Conservation (phyloP, 164 flowering plant genomes). For the Aristolochia californica region DNA sequence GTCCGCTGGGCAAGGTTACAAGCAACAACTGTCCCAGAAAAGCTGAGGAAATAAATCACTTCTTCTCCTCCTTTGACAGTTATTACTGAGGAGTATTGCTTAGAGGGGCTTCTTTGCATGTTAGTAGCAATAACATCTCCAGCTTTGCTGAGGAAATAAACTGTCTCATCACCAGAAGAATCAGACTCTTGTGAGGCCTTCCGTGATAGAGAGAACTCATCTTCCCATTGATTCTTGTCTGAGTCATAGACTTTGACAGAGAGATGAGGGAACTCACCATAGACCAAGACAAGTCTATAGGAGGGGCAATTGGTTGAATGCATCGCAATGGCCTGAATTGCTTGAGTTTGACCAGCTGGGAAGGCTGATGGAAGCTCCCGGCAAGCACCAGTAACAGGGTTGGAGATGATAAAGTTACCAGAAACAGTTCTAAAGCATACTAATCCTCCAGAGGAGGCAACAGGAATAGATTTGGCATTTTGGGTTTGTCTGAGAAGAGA, state of each 20-base stretch:
- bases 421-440: constrained; percentile 33
- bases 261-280: constrained; percentile 39
- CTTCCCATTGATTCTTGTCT: constrained; percentile 25
- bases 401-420: constrained; percentile 34
- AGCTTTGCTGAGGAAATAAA: constrained; percentile 50
- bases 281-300: constrained; percentile 39
- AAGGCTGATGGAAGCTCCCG: constrained; percentile 24
- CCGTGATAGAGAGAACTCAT: constrained; percentile 11
- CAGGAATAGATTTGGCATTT: constrained; percentile 33
- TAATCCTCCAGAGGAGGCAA: constrained; percentile 55
- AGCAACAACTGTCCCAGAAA: constrained; percentile 40
- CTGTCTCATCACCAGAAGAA: constrained; percentile 22
- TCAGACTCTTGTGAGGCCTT: constrained; percentile 10
- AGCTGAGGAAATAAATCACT: constrained; percentile 45
- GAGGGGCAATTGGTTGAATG: constrained; percentile 14
- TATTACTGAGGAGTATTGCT: constrained; percentile 53
- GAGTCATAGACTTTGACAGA: constrained; percentile 32
- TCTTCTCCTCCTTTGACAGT: constrained; percentile 31
- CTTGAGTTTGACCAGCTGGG: constrained; percentile 2
- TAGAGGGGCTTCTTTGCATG: constrained; percentile 58
- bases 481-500: constrained; percentile 10
- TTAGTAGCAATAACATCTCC: constrained; percentile 56
- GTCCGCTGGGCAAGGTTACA: constrained; percentile 29
- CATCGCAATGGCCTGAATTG: constrained; percentile 56
- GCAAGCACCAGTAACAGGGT: constrained; percentile 41